A percentile compares a stretch with the other conserved stretches of the same genome.
phyloP scores from a whole-genome alignment of 129 eudicot genomes.

The Tagetes patula region DNA sequence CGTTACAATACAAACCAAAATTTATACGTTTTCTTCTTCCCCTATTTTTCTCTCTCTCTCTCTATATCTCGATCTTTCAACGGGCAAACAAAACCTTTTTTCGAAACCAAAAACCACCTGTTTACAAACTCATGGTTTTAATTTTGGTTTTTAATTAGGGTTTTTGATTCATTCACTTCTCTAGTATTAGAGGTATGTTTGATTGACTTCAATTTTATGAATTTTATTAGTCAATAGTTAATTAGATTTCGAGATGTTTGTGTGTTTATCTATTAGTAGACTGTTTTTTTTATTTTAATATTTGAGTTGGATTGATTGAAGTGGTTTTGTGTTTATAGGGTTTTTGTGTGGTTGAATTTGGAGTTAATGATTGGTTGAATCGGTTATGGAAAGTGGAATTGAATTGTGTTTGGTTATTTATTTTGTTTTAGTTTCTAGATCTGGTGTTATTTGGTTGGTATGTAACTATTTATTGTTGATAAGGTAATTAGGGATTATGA shows the following conservation, averaged over 20 bases:
- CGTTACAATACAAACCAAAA: slow-evolving; percentile 74
- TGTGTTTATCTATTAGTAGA: slow-evolving; percentile 17
- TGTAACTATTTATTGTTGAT: neutral
- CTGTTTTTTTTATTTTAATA: slow-evolving; percentile 4
- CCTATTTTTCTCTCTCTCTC: slow-evolving; percentile 24
- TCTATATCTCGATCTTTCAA: slow-evolving; percentile 57
- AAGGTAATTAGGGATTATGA: slow-evolving; percentile 33
- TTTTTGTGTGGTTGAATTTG: slow-evolving; percentile 22
- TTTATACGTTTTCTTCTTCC: slow-evolving; percentile 26
- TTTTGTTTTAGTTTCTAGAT: slow-evolving; percentile 47
- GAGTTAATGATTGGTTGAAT: slow-evolving; percentile 9
- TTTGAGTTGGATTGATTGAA: slow-evolving; percentile 12
- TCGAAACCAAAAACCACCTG: slow-evolving; percentile 37
- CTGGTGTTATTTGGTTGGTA: slow-evolving; percentile 38
- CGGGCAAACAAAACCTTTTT: slow-evolving; percentile 48
- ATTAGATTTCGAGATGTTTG: neutral
- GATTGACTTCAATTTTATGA: neutral
- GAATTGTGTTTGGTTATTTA: slow-evolving; percentile 25
- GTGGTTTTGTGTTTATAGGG: slow-evolving; percentile 19
- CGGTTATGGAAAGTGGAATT: slow-evolving; percentile 29
- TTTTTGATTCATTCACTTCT: slow-evolving; percentile 33
- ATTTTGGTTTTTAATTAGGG: slow-evolving; percentile 23
- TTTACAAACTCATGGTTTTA: slow-evolving; percentile 28
- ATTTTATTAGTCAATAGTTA: slow-evolving; percentile 25
- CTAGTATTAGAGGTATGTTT: slow-evolving; percentile 37